Base-by-base conservation (phyloP, 805 yeast species). In the Saturnispora diversa region DNA sequence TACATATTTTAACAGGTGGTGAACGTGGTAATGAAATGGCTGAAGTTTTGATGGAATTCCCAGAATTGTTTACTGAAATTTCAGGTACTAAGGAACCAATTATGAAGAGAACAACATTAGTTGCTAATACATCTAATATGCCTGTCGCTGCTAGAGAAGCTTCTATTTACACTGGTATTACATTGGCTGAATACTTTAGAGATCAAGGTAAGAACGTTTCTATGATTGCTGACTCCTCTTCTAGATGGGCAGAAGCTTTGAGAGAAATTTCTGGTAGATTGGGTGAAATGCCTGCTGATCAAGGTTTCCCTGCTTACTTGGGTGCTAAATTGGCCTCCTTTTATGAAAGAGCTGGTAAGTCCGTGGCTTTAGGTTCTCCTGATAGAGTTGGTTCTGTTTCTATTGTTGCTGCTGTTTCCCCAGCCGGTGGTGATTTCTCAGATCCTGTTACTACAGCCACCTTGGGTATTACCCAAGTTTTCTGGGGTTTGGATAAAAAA, bases 251-350 rank as follows among this genome's bases (percentile, higher is more conserved):
- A 33, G 99, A 92, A 73, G 99, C 99, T 47, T 75, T 92, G 63
- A 88, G 99, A 81, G 99, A 92, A 76, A 83, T 92, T 64, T 88
- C 97, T 39, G 99, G 99, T 77, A 94, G 99, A 77, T 74, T 92
- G 64, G 99, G 98, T 69, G 99, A 92, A 74, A 92, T 92, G 99
- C 99, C 99, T 62, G 99, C 99, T 47, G 99, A 92, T 69, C 98
- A 94, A 74, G 99, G 99, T 74, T 92, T 88, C 92, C 99, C 99
- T 47, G 99, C 99, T 39, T 92, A 92, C 64, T 74, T 92, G 64
- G 98, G 98, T 71, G 96, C 99, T 39, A 92, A 92, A 64, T 76
- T 92, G 57, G 97, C 99, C 43, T 90, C 97, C 42, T 92, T 92
- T 77, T 92, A 92, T 68, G 99, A 92, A 72, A 86, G 99, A 72